These are phyloP conservation scores for Yarrowia hollandica DNA, from an alignment of 805 yeast species.

Conservation along the genomic window DNA sequence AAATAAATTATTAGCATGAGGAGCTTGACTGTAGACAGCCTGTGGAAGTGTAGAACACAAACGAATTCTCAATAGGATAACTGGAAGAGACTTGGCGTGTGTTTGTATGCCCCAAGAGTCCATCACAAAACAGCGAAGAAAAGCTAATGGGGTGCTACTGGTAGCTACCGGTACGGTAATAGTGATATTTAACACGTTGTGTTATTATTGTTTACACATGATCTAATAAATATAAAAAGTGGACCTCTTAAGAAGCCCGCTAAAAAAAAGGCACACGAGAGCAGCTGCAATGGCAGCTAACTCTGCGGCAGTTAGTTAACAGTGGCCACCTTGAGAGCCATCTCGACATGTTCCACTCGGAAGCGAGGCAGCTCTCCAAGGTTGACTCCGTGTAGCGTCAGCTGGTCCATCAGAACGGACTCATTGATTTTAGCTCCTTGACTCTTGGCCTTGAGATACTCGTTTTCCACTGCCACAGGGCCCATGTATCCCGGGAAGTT, in stretches of 20 bases:
- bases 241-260: background rate
- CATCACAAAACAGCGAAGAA: no score
- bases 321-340: conserved; percentile 9
- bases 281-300: no score
- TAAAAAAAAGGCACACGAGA: no score
- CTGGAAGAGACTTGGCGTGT: no score
- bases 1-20: conserved; percentile 10
- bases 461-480: conserved; percentile 26
- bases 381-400: conserved; percentile 13
- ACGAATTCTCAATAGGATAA: no score
- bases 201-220: background rate
- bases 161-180: no score
- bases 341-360: conserved; percentile 5
- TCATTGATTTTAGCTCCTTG: conserved; percentile 19
- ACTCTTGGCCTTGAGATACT: conserved; percentile 15
- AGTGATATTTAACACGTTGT: no score
- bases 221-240: conserved; percentile 15
- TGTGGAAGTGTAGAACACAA: no score
- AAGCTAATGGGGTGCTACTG: no score
- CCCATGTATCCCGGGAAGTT: conserved; percentile 31
- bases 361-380: conserved; percentile 25
- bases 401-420: conserved; percentile 12
- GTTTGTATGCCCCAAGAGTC: no score
- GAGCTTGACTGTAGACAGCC: no score
- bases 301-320: background rate